Conservation (phyloP, 768 basidiomycete genomes). For the Mycena albidolilacea region DNA sequence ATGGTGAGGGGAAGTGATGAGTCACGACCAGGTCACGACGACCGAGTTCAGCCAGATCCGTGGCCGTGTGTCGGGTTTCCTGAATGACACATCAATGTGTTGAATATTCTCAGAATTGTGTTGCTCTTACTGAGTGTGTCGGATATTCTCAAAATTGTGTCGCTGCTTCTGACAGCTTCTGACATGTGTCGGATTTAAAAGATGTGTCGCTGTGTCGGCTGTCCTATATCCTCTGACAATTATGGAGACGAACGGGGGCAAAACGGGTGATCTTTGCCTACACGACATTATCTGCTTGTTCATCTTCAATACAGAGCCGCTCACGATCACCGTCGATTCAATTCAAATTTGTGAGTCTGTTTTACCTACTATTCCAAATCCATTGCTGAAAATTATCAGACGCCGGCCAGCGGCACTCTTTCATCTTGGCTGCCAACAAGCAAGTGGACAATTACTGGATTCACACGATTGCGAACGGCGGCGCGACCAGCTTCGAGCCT, state of each 20-base stretch:
- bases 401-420: conserved; percentile 58
- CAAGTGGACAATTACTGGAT: conserved; percentile 68
- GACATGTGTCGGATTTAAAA: too few species aligned
- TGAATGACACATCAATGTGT: background rate
- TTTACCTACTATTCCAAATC: background rate
- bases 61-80: background rate
- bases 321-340: conserved; percentile 60
- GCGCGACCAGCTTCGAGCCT: conserved; percentile 48
- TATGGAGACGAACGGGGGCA: conserved; percentile 54
- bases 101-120: background rate
- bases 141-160: too few species aligned
- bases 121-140: too few species aligned
- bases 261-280: conserved; percentile 22
- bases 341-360: conserved; percentile 56
- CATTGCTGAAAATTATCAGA: background rate
- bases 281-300: too few species aligned
- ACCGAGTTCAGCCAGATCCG: background rate
- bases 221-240: conserved; percentile 31
- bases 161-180: too few species aligned
- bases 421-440: conserved; percentile 62
- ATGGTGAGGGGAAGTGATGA: too few species aligned
- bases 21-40: background rate
- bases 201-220: too few species aligned
- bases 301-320: conserved; percentile 53
- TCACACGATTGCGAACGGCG: conserved; percentile 49